These are phyloP conservation scores for Rhodomyrtus tomentosa DNA, from an alignment of 345 rosid genomes.

Conservation along the genomic window DNA sequence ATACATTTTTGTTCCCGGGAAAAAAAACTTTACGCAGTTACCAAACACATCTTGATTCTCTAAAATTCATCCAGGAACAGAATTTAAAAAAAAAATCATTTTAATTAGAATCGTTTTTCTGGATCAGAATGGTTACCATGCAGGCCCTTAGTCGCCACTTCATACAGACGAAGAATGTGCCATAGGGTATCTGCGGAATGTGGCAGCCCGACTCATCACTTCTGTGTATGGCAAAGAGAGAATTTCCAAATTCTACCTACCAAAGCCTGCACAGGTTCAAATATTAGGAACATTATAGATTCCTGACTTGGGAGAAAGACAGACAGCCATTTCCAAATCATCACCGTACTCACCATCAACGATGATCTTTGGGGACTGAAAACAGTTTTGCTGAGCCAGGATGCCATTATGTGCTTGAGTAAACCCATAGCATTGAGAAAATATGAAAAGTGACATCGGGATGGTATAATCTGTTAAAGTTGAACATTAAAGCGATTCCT, in stretches of 20 bases:
- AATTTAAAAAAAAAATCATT: no score
- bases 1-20: no score
- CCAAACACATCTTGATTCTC: no score
- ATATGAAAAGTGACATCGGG: neutral
- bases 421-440: neutral
- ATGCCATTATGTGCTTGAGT: neutral
- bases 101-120: no score
- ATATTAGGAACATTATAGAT: neutral
- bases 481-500: neutral
- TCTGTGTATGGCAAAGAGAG: neutral
- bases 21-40: no score
- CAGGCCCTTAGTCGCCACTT: neutral
- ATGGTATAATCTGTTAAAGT: neutral
- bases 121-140: no score
- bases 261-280: neutral
- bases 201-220: neutral
- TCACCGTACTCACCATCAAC: neutral
- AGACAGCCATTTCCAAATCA: neutral
- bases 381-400: neutral
- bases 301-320: neutral
- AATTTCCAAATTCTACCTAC: neutral
- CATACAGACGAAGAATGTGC: neutral
- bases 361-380: neutral
- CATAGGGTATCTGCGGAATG: neutral
- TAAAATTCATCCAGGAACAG: no score